phyloP scores from a whole-genome alignment of 2,329 filamentous ascomycete species.

The Pseudogymnoascus sp. region DNA sequence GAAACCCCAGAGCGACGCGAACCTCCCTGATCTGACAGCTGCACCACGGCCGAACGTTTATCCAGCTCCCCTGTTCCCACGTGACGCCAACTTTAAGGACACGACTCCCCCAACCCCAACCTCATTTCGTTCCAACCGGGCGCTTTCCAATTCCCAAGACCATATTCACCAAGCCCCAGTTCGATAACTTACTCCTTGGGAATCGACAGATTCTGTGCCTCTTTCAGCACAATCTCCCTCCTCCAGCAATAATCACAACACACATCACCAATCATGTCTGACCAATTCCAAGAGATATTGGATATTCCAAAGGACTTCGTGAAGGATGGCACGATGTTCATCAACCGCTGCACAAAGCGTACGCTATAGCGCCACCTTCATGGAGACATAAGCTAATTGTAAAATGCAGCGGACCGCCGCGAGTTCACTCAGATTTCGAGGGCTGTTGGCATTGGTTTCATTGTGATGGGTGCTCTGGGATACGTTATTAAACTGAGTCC shows the following conservation, averaged over 20 bases:
- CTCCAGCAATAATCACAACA: neutral
- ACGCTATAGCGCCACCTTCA: slow-evolving; percentile 16
- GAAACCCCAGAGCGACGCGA: neutral
- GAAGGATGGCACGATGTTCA: slow-evolving; percentile 35
- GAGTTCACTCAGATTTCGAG: slow-evolving; percentile 40
- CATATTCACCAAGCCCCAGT: slow-evolving; percentile 1
- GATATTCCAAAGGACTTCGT: slow-evolving; percentile 45
- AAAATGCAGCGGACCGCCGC: slow-evolving; percentile 28
- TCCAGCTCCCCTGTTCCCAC: neutral
- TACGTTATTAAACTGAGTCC: slow-evolving; percentile 42
- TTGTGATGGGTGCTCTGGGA: slow-evolving; percentile 45
- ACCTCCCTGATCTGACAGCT: slow-evolving; percentile 7
- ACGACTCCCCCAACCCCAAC: neutral
- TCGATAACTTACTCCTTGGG: slow-evolving; percentile 4
- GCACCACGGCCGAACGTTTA: neutral
- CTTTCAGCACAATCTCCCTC: neutral
- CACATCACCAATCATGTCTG: slow-evolving; percentile 34
- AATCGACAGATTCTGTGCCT: slow-evolving; percentile 1
- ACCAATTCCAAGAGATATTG: slow-evolving; percentile 50
- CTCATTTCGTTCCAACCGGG: slow-evolving; percentile 7
- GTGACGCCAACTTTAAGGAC: slow-evolving; percentile 3
- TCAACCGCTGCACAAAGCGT: slow-evolving; percentile 39
- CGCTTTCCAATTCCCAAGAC: slow-evolving; percentile 7
- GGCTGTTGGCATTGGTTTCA: slow-evolving; percentile 43
- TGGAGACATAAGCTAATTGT: neutral